Conservation (phyloP, 2,329 filamentous ascomycete genomes). For the Colletotrichum orchidophilum region DNA sequence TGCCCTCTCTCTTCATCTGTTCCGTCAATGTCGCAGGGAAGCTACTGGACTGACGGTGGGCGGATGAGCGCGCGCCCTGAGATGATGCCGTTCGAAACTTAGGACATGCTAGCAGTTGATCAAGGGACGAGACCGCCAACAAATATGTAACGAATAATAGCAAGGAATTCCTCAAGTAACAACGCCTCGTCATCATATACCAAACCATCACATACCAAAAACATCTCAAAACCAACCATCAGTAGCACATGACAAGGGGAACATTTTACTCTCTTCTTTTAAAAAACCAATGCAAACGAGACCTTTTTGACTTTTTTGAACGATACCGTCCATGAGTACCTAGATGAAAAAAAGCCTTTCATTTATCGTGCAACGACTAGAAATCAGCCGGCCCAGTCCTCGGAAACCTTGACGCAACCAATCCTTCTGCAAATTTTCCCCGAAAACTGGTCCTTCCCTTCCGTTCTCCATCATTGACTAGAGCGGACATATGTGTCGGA, state of each 20-base stretch:
- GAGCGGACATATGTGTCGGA: constrained; percentile 32
- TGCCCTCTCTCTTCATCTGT: too few species aligned
- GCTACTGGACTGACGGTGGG: too few species aligned
- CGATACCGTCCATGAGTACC: constrained; percentile 34
- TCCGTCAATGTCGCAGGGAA: too few species aligned
- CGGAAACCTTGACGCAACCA: constrained; percentile 32
- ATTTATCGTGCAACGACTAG: constrained; percentile 35
- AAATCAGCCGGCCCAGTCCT: constrained; percentile 34
- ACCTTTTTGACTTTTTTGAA: constrained; percentile 34
- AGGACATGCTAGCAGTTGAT: too few species aligned
- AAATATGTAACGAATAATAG: too few species aligned
- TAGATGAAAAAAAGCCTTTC: constrained; percentile 35
- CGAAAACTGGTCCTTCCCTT: constrained; percentile 34
- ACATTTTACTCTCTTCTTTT: neutral
- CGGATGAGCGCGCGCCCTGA: too few species aligned
- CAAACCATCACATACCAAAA: too few species aligned
- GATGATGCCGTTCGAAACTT: too few species aligned
- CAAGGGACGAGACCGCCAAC: too few species aligned
- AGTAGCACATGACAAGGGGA: neutral
- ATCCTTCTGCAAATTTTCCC: constrained; percentile 31
- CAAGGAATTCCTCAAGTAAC: too few species aligned
- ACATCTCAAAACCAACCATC: neutral
- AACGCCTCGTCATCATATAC: too few species aligned
- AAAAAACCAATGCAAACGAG: constrained; percentile 32
- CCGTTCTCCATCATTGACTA: constrained; percentile 30